These are phyloP conservation scores for Amanita inopinata DNA, from an alignment of 768 basidiomycete genomes.

Conservation along the genomic window DNA sequence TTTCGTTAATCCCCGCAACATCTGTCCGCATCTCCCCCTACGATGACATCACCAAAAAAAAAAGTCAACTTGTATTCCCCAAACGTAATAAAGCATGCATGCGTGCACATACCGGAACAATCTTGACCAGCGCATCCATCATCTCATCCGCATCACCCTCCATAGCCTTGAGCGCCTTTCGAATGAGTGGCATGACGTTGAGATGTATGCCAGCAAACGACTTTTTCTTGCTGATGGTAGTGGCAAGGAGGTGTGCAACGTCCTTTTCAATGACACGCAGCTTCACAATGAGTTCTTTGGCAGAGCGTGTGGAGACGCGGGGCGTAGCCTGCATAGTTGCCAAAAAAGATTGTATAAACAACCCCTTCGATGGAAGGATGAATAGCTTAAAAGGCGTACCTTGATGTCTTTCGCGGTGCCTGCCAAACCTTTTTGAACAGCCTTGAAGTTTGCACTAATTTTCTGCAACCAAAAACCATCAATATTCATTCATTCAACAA, in stretches of 20 bases:
- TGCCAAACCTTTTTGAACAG: background rate
- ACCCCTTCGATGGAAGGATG: too few relatives aligned
- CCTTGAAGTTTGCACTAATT: too few relatives aligned
- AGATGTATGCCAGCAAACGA: background rate
- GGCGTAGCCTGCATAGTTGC: too few relatives aligned
- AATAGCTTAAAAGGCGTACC: too few relatives aligned
- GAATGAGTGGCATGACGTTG: background rate
- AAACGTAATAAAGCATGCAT: too few relatives aligned
- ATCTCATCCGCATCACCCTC: too few relatives aligned
- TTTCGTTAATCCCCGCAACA: background rate
- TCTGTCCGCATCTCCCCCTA: too few relatives aligned
- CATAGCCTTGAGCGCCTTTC: background rate
- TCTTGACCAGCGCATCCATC: too few relatives aligned
- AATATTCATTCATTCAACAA: background rate
- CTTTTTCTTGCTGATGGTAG: background rate
- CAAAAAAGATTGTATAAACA: too few relatives aligned
- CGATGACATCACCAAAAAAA: background rate
- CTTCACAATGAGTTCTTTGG: background rate
- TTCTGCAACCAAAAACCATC: too few relatives aligned
- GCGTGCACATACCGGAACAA: too few relatives aligned
- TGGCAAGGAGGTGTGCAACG: background rate
- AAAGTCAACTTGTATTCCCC: too few relatives aligned
- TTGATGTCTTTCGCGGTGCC: background rate
- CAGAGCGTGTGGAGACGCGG: background rate
- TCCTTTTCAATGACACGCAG: background rate